Base-by-base conservation (phyloP, 2,329 filamentous ascomycete species). In the Myriosclerotinia scirpicola region DNA sequence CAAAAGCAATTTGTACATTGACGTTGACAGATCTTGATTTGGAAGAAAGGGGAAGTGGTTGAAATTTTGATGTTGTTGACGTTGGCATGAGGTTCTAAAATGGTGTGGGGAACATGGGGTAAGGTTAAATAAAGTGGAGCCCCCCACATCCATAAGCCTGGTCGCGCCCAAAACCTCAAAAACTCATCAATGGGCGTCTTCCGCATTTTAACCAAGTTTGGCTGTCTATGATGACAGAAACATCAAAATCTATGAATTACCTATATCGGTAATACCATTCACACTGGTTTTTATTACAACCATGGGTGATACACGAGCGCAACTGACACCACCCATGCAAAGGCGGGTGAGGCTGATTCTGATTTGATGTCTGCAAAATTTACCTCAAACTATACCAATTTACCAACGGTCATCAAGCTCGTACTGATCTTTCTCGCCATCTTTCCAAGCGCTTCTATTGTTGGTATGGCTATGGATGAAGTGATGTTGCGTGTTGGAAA, bases 351-450 rank as follows among this genome's bases (percentile, higher is more conserved):
- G 54, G 22, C 4, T 14, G 22, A 26, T 52, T 26, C 22, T 52
- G 48, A 52, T 26, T 52, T 14, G n/a, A 52, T 59, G 42, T 46
- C 42, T 34, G 85, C 87, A 42, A 92, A 92, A 67, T 90, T 96
- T 72, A 89, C 85, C 3, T 77, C 94, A 64, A 85, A 90, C 73
- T 91, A 88, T 73, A 78, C 86, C 17, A 70, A 76, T n/a, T 79
- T 89, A 66, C 81, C 83, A 73, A 80, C 82, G 2, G 81, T 90
- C 66, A 84, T 83, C 50, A 81, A 93, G 54, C 96, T 97, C 73
- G 85, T 93, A 68, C 84, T 96, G 78, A 97, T 96, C 80, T 97
- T 96, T 75, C 84, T 96, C 69, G 93, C 93, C 68, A 96, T 96
- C 71, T 88, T 96, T 67, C 92, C 92, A 0, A 83, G 96, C 54